Evolutionary conservation across 2,329 filamentous ascomycete genomes (phyloP), one percentile per base, ranked within the genome.

Genomic region (Aspergillus sp.): DNA sequence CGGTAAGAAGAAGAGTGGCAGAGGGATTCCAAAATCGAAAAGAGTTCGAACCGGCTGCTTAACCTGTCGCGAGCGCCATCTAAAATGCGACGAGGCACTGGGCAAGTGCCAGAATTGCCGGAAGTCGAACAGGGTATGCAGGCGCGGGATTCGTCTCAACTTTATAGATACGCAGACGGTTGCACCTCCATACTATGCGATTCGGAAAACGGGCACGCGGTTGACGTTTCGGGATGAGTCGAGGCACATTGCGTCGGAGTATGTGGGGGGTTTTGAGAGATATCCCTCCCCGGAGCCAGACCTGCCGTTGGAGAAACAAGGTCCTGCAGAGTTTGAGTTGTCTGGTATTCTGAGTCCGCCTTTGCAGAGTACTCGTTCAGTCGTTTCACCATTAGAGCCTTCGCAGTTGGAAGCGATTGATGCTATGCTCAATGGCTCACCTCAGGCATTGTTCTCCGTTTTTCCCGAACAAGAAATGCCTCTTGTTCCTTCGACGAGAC

Each of bases 201-300:
- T 78, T 4, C 78, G 76, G 2, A 79, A 81, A 1, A 72, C 77
- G 1, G 84, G 88, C 45, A 89, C 85, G 79, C 62, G 64, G 79
- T 82, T 96, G 12, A 77, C 81, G 45, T 96, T 97, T 57, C 79
- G 86, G 60, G 91, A 96, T 63, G 90, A 97, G 64, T 96, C 90
- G 19, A 80, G 90, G 25, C 79, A 86, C 42, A 94, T 96, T 65
- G 91, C 91, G 5, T 91, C 87, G 1, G 90, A 95, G 64, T 97
- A 97, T 65, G 77, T 81, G 46, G 90, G 88, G 3, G 91, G 91
- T 0, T 71, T 84, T 20, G 80, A 82, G 54, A 82, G 82, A 53
- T 96, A 96, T 67, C 77, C 83, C 20, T 74, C 74, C 4, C 64
- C 81, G 25, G 74, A 74, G 47, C 69, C 70, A 44, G 68, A 72